These are phyloP conservation scores for Lasiodiplodia sp. DNA, from an alignment of 2,329 filamentous ascomycete genomes.

Conservation along the genomic window DNA sequence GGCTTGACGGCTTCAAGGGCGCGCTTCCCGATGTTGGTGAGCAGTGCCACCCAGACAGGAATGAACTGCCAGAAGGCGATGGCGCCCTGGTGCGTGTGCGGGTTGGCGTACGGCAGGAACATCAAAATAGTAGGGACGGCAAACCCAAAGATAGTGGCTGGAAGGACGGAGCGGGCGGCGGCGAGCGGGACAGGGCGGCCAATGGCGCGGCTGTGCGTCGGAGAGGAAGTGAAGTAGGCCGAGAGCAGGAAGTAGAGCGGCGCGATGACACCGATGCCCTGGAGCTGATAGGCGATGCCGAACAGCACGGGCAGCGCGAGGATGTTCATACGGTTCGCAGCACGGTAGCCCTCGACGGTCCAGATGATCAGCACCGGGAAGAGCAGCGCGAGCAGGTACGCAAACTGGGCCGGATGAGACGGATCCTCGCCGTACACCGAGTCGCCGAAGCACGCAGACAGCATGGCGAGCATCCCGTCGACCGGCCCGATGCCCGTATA, in stretches of 20 bases:
- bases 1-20: background rate
- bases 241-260: constrained; percentile 38
- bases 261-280: constrained; percentile 32
- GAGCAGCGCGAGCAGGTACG: constrained; percentile 23
- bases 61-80: constrained; percentile 36
- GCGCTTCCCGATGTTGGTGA: background rate
- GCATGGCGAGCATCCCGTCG: background rate
- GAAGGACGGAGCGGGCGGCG: constrained; percentile 36
- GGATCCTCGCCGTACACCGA: background rate
- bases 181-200: constrained; percentile 31
- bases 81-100: constrained; percentile 32
- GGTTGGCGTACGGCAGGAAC: constrained; percentile 35
- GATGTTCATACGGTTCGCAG: background rate
- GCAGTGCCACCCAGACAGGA: background rate
- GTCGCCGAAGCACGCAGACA: background rate
- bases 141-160: constrained; percentile 37
- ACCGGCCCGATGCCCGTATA: background rate
- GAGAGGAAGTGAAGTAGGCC: constrained; percentile 32
- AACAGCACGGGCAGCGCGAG: constrained; percentile 11
- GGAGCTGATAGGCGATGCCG: constrained; percentile 28
- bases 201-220: constrained; percentile 30
- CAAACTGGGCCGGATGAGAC: constrained; percentile 17
- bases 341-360: constrained; percentile 29
- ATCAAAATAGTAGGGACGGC: constrained; percentile 37
- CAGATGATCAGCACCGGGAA: constrained; percentile 20